These are phyloP conservation scores for Pochonia chlamydosporia DNA, from an alignment of 2,329 filamentous ascomycete genomes.

Conservation along the genomic window DNA sequence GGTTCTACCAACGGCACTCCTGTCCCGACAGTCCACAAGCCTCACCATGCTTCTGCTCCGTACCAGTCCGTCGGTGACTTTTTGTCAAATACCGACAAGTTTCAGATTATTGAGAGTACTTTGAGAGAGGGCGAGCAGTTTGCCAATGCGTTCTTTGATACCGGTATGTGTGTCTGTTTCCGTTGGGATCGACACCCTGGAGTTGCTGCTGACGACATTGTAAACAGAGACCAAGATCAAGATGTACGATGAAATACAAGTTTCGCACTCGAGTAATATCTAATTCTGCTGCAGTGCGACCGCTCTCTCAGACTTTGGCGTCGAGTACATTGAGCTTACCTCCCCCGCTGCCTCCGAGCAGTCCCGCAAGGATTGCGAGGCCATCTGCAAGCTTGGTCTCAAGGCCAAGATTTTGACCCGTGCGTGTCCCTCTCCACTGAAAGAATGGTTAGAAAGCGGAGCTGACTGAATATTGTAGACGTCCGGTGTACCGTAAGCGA, in stretches of 20 bases:
- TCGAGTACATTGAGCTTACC: slow-evolving; percentile 60
- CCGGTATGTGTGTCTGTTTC: not conserved
- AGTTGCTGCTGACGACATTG: not conserved
- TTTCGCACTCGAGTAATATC: not conserved
- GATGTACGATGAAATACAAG: slow-evolving; percentile 32
- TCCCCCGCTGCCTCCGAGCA: slow-evolving; percentile 80
- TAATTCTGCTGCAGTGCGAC: slow-evolving; percentile 6
- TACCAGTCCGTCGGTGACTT: slow-evolving; percentile 13
- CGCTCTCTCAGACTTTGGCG: slow-evolving; percentile 12
- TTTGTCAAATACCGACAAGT: slow-evolving; percentile 12
- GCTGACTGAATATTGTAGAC: slow-evolving; percentile 8
- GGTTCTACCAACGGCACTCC: slow-evolving; percentile 1
- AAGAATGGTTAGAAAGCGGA: slow-evolving; percentile 49
- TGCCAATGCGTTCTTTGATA: not conserved
- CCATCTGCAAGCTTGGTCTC: slow-evolving; percentile 89
- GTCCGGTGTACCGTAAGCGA: slow-evolving; percentile 18
- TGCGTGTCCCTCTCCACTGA: not conserved
- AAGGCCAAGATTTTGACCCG: slow-evolving; percentile 39
- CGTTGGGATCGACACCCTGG: not conserved
- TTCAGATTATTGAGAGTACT: slow-evolving; percentile 47
- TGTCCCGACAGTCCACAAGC: not conserved
- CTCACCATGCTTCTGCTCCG: slow-evolving; percentile 5
- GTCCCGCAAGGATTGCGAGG: slow-evolving; percentile 78
- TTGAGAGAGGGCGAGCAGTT: not conserved
- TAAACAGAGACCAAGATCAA: slow-evolving; percentile 38